Percentiles rank a stretch among this genome's conserved stretches.
phyloP scores from a whole-genome alignment of 306 rosid genomes.

The Delonix regia region DNA sequence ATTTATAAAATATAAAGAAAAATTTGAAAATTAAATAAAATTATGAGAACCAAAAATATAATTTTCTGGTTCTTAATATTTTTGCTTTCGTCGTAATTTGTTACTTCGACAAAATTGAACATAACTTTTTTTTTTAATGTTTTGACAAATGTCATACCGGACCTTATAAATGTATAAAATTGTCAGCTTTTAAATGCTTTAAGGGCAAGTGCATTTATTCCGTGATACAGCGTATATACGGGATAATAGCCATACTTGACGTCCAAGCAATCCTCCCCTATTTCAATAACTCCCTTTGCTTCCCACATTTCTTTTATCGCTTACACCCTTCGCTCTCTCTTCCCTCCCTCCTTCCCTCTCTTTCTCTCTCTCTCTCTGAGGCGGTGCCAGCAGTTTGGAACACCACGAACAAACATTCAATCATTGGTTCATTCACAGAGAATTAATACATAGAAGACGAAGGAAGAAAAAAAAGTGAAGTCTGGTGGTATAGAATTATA shows the following conservation, averaged over 20 bases:
- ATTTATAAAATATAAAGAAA: too few species aligned
- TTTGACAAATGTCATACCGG: neutral
- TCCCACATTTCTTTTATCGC: conserved; percentile 23
- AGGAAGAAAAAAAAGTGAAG: neutral
- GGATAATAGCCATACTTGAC: conserved; percentile 59
- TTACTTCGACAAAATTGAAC: too few species aligned
- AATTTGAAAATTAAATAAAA: too few species aligned
- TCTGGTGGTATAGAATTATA: neutral
- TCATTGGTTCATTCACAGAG: neutral
- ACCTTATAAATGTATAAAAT: neutral
- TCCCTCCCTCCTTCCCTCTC: conserved; percentile 29
- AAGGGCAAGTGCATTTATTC: conserved; percentile 21
- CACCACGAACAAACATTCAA: conserved; percentile 15
- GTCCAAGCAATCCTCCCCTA: conserved; percentile 61
- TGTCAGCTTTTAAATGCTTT: neutral
- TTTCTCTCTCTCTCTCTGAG: neutral
- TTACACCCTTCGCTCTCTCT: conserved; percentile 21
- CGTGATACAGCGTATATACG: conserved; percentile 41
- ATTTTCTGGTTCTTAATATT: too few species aligned
- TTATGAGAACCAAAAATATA: too few species aligned
- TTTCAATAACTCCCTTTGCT: conserved; percentile 38
- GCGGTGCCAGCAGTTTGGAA: conserved; percentile 2
- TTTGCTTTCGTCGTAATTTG: too few species aligned
- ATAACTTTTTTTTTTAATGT: too few species aligned
- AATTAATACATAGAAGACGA: neutral